Base-by-base conservation (phyloP, 179 eudicot genomes). In the Beta lomatogona region DNA sequence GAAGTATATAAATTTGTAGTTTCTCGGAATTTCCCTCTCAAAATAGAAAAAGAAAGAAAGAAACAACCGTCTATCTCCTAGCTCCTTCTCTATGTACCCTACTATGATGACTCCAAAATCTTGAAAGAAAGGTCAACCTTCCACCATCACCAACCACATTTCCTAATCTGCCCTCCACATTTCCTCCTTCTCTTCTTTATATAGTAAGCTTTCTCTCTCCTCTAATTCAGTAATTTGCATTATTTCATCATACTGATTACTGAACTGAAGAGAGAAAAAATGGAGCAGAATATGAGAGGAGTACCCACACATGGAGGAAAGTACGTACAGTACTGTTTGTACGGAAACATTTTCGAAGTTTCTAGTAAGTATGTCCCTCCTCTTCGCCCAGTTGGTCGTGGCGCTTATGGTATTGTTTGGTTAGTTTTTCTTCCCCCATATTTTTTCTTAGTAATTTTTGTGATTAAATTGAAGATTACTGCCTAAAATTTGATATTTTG, bases 401-500 rank as follows among this genome's bases (percentile, higher is more conserved):
- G 99, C 12, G 98, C 99, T 64, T 93, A 93, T 41, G 99, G 99
- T 71, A 91, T 93, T 61, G 99, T 95, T 61, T 95, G 99, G 99
- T 95, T 75, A 36, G 21, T 77, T 12, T 48, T 16, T 53, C 46
- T 41, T 28, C 46, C 22, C 50, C 15, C 5, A 0, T 0, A 9
- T 18, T 57, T 12, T 7, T 3, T 16, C 31, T 21, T 10, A 0
- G 55, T 54, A 5, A 12, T 13, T 31, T 9, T 21, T 6, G 19
- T 15, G 13, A 76, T 28, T 11, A 16, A 5, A 14, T 15, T 79
- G 22, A 6, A 25, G 14, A 36, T 55, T 3, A 73, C 48, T 7
- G 13, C 0, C 13, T 13, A 12, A 9, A 22, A n/a, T 19, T 57
- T 41, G 48, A 53, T 28, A 18, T 1, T 22, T 72, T 44, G 6